Conservation (phyloP, 306 rosid species). For the Trifolium fragiferum region DNA sequence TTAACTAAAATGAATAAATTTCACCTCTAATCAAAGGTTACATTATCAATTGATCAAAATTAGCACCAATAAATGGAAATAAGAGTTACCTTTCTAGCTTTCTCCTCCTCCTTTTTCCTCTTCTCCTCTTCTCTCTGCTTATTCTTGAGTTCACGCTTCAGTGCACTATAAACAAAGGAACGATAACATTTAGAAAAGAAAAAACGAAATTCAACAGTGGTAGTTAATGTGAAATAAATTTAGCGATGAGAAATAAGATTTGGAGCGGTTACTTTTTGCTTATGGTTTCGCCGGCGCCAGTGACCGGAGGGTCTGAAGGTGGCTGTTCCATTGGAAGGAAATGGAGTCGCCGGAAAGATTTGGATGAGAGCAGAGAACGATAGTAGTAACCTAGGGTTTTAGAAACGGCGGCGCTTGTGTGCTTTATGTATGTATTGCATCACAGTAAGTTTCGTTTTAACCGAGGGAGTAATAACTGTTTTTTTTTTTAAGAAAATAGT, state of each 20-base stretch:
- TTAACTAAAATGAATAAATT: too few relatives aligned
- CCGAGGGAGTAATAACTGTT: too few relatives aligned
- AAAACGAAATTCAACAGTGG: background rate
- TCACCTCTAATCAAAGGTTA: background rate
- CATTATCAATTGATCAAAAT: background rate
- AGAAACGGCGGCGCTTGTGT: background rate
- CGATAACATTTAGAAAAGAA: background rate
- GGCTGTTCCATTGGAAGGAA: conserved; percentile 1
- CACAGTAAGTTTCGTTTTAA: too few relatives aligned
- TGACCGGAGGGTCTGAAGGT: background rate
- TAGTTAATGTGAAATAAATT: conserved; percentile 11
- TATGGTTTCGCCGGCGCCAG: background rate
- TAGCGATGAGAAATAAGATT: background rate
- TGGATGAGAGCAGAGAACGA: background rate
- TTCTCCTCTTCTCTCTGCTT: conserved; percentile 80
- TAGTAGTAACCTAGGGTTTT: background rate
- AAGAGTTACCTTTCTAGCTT: conserved; percentile 60
- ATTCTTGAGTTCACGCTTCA: conserved; percentile 70
- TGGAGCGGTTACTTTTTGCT: conserved; percentile 51
- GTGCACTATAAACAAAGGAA: conserved; percentile 57
- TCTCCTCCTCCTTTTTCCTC: conserved; percentile 79
- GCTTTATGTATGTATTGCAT: background rate
- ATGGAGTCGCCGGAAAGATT: background rate
- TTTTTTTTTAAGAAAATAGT: too few relatives aligned
- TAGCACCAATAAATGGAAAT: background rate